phyloP scores from a whole-genome alignment of 164 flowering plant genomes.

The Aristolochia contorta region DNA sequence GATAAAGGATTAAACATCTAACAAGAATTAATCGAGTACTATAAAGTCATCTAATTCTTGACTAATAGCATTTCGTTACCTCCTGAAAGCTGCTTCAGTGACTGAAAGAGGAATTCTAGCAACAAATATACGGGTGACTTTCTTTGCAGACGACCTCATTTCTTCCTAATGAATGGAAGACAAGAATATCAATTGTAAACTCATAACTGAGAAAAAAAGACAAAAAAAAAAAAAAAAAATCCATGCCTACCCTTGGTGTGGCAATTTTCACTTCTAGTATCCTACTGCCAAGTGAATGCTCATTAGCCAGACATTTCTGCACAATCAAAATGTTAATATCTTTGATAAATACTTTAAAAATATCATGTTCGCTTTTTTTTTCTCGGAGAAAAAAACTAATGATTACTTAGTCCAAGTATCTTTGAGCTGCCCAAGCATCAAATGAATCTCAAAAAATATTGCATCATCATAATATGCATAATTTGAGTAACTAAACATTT shows the following conservation, averaged over 20 bases:
- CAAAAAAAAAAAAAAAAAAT: too few relatives aligned
- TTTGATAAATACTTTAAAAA: neutral
- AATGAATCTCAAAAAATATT: too few relatives aligned
- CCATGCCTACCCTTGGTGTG: slow-evolving; percentile 73
- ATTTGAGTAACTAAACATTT: too few relatives aligned
- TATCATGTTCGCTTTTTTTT: neutral
- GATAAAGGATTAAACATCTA: neutral
- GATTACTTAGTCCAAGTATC: too few relatives aligned
- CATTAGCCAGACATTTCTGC: slow-evolving; percentile 62
- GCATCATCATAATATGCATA: too few relatives aligned
- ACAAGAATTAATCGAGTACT: neutral
- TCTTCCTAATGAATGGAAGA: slow-evolving; percentile 42
- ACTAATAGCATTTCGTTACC: slow-evolving; percentile 22
- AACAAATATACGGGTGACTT: slow-evolving; percentile 72
- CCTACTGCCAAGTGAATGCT: slow-evolving; percentile 81
- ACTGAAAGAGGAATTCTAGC: slow-evolving; percentile 74
- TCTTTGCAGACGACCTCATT: slow-evolving; percentile 67
- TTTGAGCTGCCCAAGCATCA: too few relatives aligned
- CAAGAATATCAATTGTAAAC: neutral
- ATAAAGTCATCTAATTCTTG: too few relatives aligned
- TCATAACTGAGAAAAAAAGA: neutral
- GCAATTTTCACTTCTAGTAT: slow-evolving; percentile 93
- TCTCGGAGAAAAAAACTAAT: neutral
- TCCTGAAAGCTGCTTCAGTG: slow-evolving; percentile 51
- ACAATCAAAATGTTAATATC: slow-evolving; percentile 4